phyloP scores from a whole-genome alignment of 2,329 filamentous ascomycete genomes.

The Trichoderma sp. region DNA sequence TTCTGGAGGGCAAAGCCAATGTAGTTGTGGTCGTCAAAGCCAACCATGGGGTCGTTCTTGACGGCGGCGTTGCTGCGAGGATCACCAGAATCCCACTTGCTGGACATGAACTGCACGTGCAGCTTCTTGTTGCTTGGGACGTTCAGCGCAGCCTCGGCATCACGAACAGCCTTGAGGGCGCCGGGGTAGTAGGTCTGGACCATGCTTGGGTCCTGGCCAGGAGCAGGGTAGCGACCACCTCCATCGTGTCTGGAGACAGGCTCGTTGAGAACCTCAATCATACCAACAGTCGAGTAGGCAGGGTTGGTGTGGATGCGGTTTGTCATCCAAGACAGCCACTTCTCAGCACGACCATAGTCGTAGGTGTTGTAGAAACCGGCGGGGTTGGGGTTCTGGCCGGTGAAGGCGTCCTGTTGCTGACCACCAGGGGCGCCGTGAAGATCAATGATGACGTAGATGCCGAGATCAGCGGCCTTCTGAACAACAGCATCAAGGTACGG shows the following conservation, averaged over 20 bases:
- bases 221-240: constrained; percentile 28
- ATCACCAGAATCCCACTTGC: constrained; percentile 53
- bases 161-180: constrained; percentile 29
- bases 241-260: constrained; percentile 33
- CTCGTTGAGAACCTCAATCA: constrained; percentile 59
- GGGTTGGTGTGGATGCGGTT: constrained; percentile 50
- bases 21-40: constrained; percentile 61
- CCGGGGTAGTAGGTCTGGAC: constrained; percentile 28
- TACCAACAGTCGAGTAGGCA: constrained; percentile 57
- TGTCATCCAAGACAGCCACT: constrained; percentile 58
- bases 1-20: constrained; percentile 24
- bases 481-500: constrained; percentile 36
- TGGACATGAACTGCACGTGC: constrained; percentile 53
- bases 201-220: constrained; percentile 28
- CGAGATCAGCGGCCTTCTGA: constrained; percentile 35
- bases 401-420: constrained; percentile 47
- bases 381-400: constrained; percentile 38
- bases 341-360: constrained; percentile 56
- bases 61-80: constrained; percentile 24
- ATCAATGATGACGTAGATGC: constrained; percentile 36
- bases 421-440: constrained; percentile 51
- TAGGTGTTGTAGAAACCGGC: constrained; percentile 57
- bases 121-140: constrained; percentile 27
- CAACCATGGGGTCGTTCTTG: constrained; percentile 44
- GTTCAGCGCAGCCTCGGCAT: constrained; percentile 26